Base-by-base conservation (phyloP, 2,329 filamentous ascomycete genomes). In the Ampelomyces quisqualis region DNA sequence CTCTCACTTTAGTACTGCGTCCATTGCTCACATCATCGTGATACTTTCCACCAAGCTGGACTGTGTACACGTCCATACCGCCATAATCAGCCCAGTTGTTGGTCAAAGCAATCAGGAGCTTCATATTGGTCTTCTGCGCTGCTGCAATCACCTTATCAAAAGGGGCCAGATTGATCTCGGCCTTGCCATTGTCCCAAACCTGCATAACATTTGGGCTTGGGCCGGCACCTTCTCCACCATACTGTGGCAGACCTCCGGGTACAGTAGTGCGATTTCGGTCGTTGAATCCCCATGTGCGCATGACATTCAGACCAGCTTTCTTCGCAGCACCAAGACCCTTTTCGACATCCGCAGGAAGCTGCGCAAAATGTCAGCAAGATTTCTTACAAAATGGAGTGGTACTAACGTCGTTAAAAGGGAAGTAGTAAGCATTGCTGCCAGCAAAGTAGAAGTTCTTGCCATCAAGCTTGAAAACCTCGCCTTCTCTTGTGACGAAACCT, bases 1-100 rank as follows among this genome's bases (percentile, higher is more conserved):
- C 7, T n/a, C 18, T 26, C 13, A 26, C 17, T 15, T 11, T 17
- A 6, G 11, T 14, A 2, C 7, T 18, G 7, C 7, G 7, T 8
- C 5, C 21, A 10, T 21, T 17, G 40, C 46, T 38, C 19, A 55
- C 51, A 78, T 77, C 74, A 41, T 77, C 74, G 43, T 78, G 76
- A 31, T 77, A 78, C 17, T 64, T 62, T 1, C 74, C 73, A 0
- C 77, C 76, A 0, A 77, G 69, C 42, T 80, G 78, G n/a, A 75
- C 69, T 0, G 77, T 80, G 46, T 79, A 81, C 0, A 79, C 73
- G 22, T 79, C 77, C 75, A 79, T 79, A n/a, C 78, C 77, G 13
- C 77, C 77, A 36, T 80, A 80, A 39, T 80, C 77, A 5, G 76
- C 77, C 78, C 78, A 81, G 37, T 79, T 79, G 63, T 80, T 81